phyloP scores from a whole-genome alignment of 2,329 filamentous ascomycete genomes.

The Trichoderma sp. region DNA sequence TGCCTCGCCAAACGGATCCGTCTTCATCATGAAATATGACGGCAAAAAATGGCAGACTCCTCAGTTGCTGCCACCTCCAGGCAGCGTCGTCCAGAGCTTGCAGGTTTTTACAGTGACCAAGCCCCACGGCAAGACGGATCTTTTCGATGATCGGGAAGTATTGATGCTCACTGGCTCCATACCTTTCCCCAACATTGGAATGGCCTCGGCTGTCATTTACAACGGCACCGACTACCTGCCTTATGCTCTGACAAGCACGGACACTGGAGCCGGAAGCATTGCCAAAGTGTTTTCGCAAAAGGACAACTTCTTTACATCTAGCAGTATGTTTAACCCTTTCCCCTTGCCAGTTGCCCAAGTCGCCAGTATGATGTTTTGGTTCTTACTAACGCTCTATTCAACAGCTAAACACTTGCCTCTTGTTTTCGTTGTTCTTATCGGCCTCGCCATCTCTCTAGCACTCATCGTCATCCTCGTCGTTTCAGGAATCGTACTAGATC shows the following conservation, averaged over 20 bases:
- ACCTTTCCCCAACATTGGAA: slow-evolving; percentile 70
- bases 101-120: slow-evolving; percentile 74
- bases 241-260: slow-evolving; percentile 69
- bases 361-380: too few relatives aligned
- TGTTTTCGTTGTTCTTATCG: slow-evolving; percentile 77
- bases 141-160: slow-evolving; percentile 65
- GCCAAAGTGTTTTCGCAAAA: slow-evolving; percentile 81
- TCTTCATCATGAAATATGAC: slow-evolving; percentile 81
- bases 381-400: background rate
- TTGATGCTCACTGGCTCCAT: slow-evolving; percentile 85
- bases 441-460: slow-evolving; percentile 71
- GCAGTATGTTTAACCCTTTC: slow-evolving; percentile 43
- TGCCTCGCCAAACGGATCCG: slow-evolving; percentile 56
- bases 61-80: slow-evolving; percentile 58
- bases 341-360: background rate
- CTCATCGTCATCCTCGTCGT: slow-evolving; percentile 76
- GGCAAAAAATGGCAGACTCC: slow-evolving; percentile 67
- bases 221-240: slow-evolving; percentile 77
- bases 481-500: slow-evolving; percentile 70
- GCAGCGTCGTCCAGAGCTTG: slow-evolving; percentile 71
- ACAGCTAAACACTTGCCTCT: slow-evolving; percentile 55
- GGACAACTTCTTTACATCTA: slow-evolving; percentile 66
- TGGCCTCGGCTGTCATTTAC: slow-evolving; percentile 81
- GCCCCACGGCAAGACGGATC: slow-evolving; percentile 60
- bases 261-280: slow-evolving; percentile 68